Base-by-base conservation (phyloP, 2,329 filamentous ascomycete species). In the Curvularia spicifera region DNA sequence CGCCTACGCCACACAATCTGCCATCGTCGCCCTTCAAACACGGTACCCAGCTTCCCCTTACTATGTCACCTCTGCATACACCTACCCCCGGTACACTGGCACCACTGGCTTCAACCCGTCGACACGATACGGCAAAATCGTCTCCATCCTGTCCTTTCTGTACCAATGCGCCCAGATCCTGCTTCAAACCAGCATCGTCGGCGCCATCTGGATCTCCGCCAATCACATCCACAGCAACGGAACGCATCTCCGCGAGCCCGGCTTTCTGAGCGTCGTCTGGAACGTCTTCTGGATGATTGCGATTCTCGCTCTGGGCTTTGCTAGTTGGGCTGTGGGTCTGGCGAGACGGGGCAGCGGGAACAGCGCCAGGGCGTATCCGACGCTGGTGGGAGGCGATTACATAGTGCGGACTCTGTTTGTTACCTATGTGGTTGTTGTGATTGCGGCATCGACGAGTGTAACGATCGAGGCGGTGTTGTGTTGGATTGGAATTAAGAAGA, bases 131-230 rank as follows among this genome's bases (percentile, higher is more conserved):
- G 54, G 51, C 24, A 59, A 61, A 7, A 54, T 59, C 5, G 63
- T 66, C 13, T 66, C 62, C 8, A 61, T 66, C 29, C 54, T 66
- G 0, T 66, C 64, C 2, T 66, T 65, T 42, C 39, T 59, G 4
- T 65, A 66, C 44, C 64, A 66, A 20, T 53, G 56, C n/a, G 62
- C 62, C 22, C 57, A 53, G n/a, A 66, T 66, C 9, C 22, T 66
- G 20, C 48, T 61, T 4, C 61, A 66, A 28, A 45, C 64, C 2
- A 50, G 47, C 53, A 65, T 66, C 6, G 60, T 82, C 13, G 64
- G 64, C 26, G 64, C 62, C 3, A 66, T 66, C 37, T 66, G 64
- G 64, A 63, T 66, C 44, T 50, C 59, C 4, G 60, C 64, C 45
- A 66, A 66, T 51, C 60, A 66, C 35, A n/a, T 66, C 1, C 60